Evolutionary conservation across 805 yeast species (phyloP), one percentile per base, ranked within the genome.

Genomic region (Torulaspora franciscae): DNA sequence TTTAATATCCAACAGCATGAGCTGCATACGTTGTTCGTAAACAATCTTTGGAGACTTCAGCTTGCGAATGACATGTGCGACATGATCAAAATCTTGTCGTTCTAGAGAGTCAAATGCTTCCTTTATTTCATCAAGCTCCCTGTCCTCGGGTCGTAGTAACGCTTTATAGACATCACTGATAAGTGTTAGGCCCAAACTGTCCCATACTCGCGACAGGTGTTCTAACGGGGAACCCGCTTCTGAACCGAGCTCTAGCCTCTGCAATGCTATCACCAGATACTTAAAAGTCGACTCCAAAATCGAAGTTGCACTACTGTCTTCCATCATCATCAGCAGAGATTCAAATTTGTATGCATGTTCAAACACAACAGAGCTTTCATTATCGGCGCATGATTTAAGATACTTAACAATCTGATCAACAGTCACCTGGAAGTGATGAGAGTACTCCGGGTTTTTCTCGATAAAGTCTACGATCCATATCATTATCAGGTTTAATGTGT

Each of bases 391-490:
- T 1, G 61, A 47, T 41, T 67, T 67, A 35, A 68, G 51, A 56
- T 83, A 84, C 45, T 77, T 79, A 19, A 85, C 65, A 9, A 87
- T 74, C 56, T 84, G 90, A 47, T 76, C 81, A 46, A 80, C 79
- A 24, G 83, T 75, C 5, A 76, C 71, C 47, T 75, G 75, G 47
- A 81, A 72, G 14, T 69, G 69, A 47, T 75, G 74, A 9, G 69
- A 58, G 47, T 80, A 58, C 39, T 75, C 70, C 0, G 95, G 96
- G 55, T 81, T 75, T 46, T 77, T 76, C 48, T 78, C 79, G 56
- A 86, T 71, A 54, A 83, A 85, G 50, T 81, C 76, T 52, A 80
- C 79, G 1, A 87, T 68, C 89, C 93, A 84, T 7, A 87, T 73
- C 40, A 88, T 67, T 11, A 88, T 73, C 53, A 80, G 80, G 23